A percentile compares a stretch with the other conserved stretches of the same genome.
Evolutionary conservation across 345 rosid genomes (phyloP).

Genomic region (Acer negundo): DNA sequence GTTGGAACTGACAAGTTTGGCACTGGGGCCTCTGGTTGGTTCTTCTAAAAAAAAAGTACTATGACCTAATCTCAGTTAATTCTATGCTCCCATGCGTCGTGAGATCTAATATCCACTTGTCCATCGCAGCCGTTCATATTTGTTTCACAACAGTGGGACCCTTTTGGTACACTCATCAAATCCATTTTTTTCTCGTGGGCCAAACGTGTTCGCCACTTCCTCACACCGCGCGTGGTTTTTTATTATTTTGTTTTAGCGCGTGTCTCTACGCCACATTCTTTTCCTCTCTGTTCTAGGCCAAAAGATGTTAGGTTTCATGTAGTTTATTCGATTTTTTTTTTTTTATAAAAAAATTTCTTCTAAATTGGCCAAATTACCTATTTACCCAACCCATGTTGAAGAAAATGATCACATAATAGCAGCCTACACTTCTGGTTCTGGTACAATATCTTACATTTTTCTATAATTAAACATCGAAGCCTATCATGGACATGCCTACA

Average conservation of each 20-base stretch:
- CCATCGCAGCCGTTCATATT: constrained; percentile 7
- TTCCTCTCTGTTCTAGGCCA: constrained; percentile 22
- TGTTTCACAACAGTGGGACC: constrained; percentile 5
- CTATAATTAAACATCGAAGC: neutral
- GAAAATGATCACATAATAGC: neutral
- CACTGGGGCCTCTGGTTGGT: neutral
- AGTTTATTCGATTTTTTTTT: constrained; percentile 5
- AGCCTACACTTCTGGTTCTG: neutral
- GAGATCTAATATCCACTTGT: neutral
- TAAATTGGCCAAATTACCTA: constrained; percentile 17
- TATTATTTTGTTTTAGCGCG: constrained; percentile 12
- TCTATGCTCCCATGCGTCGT: neutral
- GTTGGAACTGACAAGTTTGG: neutral
- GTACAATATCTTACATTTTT: neutral
- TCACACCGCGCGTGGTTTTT: constrained; percentile 12
- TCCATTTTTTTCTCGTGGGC: constrained; percentile 30
- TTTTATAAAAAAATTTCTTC: neutral
- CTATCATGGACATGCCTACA: constrained; percentile 1
- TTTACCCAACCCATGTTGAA: neutral
- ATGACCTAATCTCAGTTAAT: neutral
- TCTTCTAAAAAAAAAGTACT: neutral
- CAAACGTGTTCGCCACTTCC: constrained; percentile 35
- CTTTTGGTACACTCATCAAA: constrained; percentile 24
- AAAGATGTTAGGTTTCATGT: constrained; percentile 24
- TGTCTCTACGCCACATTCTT: constrained; percentile 18